These are phyloP conservation scores for Grigorovia humatica DNA, from an alignment of 805 yeast genomes.

Conservation along the genomic window DNA sequence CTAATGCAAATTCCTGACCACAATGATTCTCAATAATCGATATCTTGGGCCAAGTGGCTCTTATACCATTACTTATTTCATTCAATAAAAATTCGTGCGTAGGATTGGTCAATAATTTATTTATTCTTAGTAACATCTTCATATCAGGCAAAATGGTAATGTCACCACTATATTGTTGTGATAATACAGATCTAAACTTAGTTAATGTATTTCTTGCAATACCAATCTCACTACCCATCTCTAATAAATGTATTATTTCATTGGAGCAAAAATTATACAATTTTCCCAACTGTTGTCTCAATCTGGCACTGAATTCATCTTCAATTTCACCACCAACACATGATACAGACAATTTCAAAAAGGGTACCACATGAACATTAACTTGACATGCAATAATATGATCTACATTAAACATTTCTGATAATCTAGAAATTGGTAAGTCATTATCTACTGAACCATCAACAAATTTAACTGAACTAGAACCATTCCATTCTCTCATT, in stretches of 20 bases:
- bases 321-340: slow-evolving; percentile 63
- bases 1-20: slow-evolving; percentile 79
- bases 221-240: slow-evolving; percentile 67
- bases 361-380: slow-evolving; percentile 88
- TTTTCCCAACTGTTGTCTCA: slow-evolving; percentile 42
- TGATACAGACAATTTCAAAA: slow-evolving; percentile 54
- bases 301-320: slow-evolving; percentile 43
- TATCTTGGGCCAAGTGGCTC: slow-evolving; percentile 87
- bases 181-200: slow-evolving; percentile 59
- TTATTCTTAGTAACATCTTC: slow-evolving; percentile 39
- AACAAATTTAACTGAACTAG: slow-evolving; percentile 61
- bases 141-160: slow-evolving; percentile 81
- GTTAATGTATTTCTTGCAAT: slow-evolving; percentile 63
- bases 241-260: slow-evolving; percentile 70
- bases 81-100: slow-evolving; percentile 61
- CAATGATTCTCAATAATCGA: slow-evolving; percentile 81
- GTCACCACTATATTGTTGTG: slow-evolving; percentile 87
- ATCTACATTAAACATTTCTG: slow-evolving; percentile 94
- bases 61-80: slow-evolving; percentile 61
- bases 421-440: slow-evolving; percentile 73
- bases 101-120: slow-evolving; percentile 66
- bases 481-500: slow-evolving; percentile 68
- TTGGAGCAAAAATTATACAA: slow-evolving; percentile 49
- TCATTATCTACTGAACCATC: slow-evolving; percentile 95
- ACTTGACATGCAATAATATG: slow-evolving; percentile 96